Base-by-base conservation (phyloP, 225 moss, liverwort and hornwort genomes). In the Takakia lepidozioides region DNA sequence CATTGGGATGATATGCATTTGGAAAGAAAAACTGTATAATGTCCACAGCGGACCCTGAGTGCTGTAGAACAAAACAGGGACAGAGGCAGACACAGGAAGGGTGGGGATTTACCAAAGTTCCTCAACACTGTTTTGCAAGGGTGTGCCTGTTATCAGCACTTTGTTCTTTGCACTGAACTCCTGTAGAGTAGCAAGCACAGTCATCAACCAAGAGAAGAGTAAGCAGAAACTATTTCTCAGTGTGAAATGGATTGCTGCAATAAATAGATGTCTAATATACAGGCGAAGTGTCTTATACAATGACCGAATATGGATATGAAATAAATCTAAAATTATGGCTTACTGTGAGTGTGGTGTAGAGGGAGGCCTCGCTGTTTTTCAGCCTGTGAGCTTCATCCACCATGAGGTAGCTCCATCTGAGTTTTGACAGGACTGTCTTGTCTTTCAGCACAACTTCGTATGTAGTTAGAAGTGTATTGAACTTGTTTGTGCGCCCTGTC, bases 391-490 rank as follows among this genome's bases (percentile, higher is more conserved):
- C 98, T 72, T 98, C 98, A 61, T 98, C 98, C 25, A 98, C 98
- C 91, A 74, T 91, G 59, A 98, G 69, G 65, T 98, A 98, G 63
- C 74, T 81, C 98, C 98, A 98, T 60, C 83, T 98, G 23, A 98
- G 69, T 68, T 81, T 98, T 44, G 80, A 91, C 39, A 98, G 53
- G 19, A 98, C 91, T 15, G 91, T 80, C 59, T 98, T 98, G 48
- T 98, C 98, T 74, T 98, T 98, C 61, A 98, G 64, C 21, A 98
- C 98, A 63, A 98, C 98, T 76, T 98, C 98, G 49, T 98, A 98
- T 1, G 98, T 98, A 19, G 98, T 98, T 51, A 98, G 50, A 15
- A 98, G 73, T 38, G 91, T 55, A 56, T 85, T 91, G 61, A 98
- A 91, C 50, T 98, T 98, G 13, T 80, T 81, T 43, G 75, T 62